Base-by-base conservation (phyloP, 1,284 basidiomycete species). In the Malassezia psittaci region DNA sequence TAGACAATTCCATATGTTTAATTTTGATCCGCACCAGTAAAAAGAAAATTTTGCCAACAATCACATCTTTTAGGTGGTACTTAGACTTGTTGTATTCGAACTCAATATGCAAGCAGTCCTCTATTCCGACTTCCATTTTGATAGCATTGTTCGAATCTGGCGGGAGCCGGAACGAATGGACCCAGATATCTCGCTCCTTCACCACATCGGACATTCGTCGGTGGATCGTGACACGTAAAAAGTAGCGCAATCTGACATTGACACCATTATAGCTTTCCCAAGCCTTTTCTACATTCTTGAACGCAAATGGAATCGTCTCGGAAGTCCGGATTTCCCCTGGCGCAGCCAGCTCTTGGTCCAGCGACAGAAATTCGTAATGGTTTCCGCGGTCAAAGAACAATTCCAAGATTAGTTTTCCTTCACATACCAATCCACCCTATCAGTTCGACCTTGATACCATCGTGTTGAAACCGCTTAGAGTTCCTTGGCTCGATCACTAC, bases 51-150 rank as follows among this genome's bases (percentile, higher is more conserved):
- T 96, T 96, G 76, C 93, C 93, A 12, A 98, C 93, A 52, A 98
- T 98, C 57, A 96, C 93, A 75, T 98, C 94, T 77, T 96, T 98
- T 59, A 98, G 78, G 74, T 98, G 93, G 76, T 98, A 98, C 66
- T 96, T 96, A 57, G 90, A 94, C 76, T 96, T 96, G 81, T 98
- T 96, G 79, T 98, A 96, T 77, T 98, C 93, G 68, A 98, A 96
- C 77, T 98, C 93, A 70, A 98, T 98, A 75, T 98, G 93, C 65
- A 96, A 77, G 76, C 93, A 96, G 74, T 98, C 93, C 75, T 96
- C 93, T 61, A 98, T 96, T 15, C 93, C 93, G 36, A 98, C 94
- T 77, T 98, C 93, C 94, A 98, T 98, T 81, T 94, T 96, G 79
- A 96, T 96, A 34, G 88, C 86, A 74, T 91, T 93, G 77, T 94